Conservation (phyloP, 1,284 basidiomycete species). For the Cystobasidium sp. region DNA sequence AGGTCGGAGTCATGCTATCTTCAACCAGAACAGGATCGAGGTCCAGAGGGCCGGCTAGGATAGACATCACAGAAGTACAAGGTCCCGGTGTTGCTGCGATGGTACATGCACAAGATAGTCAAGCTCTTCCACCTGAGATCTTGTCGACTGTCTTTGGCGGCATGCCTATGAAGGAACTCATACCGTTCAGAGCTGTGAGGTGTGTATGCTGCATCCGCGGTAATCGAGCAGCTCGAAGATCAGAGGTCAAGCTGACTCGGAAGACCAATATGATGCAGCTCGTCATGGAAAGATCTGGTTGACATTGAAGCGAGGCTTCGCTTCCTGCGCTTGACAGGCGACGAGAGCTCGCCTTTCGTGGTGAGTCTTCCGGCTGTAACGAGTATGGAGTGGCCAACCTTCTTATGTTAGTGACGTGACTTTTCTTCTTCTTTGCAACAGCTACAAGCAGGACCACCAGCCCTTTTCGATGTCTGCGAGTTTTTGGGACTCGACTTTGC, state of each 20-base stretch:
- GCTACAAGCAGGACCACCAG: slow-evolving; percentile 40
- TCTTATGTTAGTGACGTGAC: background rate
- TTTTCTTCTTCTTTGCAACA: background rate
- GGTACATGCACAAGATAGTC: background rate
- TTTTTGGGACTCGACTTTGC: slow-evolving; percentile 29
- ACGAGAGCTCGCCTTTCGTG: slow-evolving; percentile 32
- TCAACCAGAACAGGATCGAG: slow-evolving; percentile 5
- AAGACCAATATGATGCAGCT: background rate
- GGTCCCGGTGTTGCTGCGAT: background rate
- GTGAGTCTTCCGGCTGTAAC: slow-evolving; percentile 10
- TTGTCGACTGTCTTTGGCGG: slow-evolving; percentile 19
- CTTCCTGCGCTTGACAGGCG: slow-evolving; percentile 24
- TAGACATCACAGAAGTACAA: background rate
- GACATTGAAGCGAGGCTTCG: slow-evolving; percentile 39
- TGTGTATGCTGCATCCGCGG: background rate
- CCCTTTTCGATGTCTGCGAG: slow-evolving; percentile 37
- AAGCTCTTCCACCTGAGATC: slow-evolving; percentile 34
- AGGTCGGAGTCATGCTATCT: background rate
- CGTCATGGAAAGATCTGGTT: slow-evolving; percentile 31
- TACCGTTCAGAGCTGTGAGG: slow-evolving; percentile 22
- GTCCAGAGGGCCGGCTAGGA: slow-evolving; percentile 4
- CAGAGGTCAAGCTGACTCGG: background rate
- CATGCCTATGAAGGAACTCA: slow-evolving; percentile 31
- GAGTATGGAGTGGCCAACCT: background rate
- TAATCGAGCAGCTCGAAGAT: background rate